Evolutionary conservation across 192 early-diverging fungal genomes (phyloP), one percentile per base, ranked within the genome.

Genomic region (Umbelopsis sp.): DNA sequence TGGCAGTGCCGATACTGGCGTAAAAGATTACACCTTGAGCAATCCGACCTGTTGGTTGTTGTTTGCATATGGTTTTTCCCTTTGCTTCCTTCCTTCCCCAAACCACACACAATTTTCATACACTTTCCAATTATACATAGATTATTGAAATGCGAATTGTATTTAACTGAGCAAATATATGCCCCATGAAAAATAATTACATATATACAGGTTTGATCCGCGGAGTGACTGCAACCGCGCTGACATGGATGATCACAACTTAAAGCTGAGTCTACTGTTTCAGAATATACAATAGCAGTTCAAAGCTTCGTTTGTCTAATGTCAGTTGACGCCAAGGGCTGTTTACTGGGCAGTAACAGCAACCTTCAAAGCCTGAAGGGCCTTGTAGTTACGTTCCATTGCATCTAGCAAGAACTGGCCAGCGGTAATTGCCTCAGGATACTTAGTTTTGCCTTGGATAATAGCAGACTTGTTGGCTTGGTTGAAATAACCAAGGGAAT

Each of bases 331-430:
- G 31, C 31, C 56, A 36, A 1, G 4, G 38, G 38, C 38, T 20
- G n/a, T 34, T 62, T 34, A 62, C 17, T 62, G 16, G 31, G 56
- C 56, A 14, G 24, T 11, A 34, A 31, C 56, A 32, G 56, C 56
- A 22, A 22, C 69, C 32, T 70, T 47, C 6, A 70, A 47, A 6
- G 45, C 69, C n/a, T 72, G 56, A 25, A 72, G 43, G 6, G 36
- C 22, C 45, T 72, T 56, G 53, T 77, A 71, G 17, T 77, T 72
- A 62, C 70, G 62, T 45, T 77, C 70, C 75, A 77, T 77, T 16
- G 65, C 70, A 71, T 50, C 32, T 24, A 51, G 70, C 24, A 72
- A 41, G 44, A 68, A 68, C 21, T 77, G 70, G 3, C 75, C 75
- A 49, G 75, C 75, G 49, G 70, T 77, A 26, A 77, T 50, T 5